Percentiles rank a stretch among this genome's conserved stretches.
phyloP scores from a whole-genome alignment of 352 stramenopile species.

The Globisporangium heterothallicum region DNA sequence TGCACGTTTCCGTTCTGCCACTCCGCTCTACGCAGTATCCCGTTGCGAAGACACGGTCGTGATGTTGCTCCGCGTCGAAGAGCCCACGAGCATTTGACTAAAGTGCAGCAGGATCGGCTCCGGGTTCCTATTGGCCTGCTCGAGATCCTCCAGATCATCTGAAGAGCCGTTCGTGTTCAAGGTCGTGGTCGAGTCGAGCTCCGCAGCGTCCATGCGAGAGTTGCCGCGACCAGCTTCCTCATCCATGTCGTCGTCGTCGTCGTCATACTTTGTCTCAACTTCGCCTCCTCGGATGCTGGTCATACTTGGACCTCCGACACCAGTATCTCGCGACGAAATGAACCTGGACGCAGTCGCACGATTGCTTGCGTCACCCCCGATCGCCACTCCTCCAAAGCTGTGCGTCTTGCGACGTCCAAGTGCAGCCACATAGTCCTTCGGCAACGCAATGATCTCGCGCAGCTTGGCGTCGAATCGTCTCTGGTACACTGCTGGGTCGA shows the following conservation, averaged over 20 bases:
- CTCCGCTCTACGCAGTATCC: too few species aligned
- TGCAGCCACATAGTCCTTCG: slow-evolving; percentile 34
- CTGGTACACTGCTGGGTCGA: slow-evolving; percentile 73
- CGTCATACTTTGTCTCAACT: not conserved
- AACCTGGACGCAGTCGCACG: not conserved
- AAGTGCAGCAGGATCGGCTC: slow-evolving; percentile 51
- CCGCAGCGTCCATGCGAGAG: not conserved
- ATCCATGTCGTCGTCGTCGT: slow-evolving; percentile 13
- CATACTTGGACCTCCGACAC: too few species aligned
- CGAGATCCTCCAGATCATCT: slow-evolving; percentile 22
- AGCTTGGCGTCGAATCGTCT: slow-evolving; percentile 79
- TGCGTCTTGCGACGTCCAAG: slow-evolving; percentile 5
- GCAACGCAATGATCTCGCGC: slow-evolving; percentile 73
- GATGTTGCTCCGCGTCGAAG: slow-evolving; percentile 15
- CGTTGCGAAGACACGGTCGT: slow-evolving; percentile 14
- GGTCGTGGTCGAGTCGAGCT: slow-evolving; percentile 28
- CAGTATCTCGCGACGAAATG: not conserved
- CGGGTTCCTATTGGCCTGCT: slow-evolving; percentile 48
- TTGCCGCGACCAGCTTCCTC: not conserved
- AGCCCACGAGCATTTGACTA: slow-evolving; percentile 22
- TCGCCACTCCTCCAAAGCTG: not conserved
- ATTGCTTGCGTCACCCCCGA: not conserved
- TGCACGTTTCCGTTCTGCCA: too few species aligned
- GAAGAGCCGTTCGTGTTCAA: slow-evolving; percentile 12
- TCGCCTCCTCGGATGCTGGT: not conserved